Conservation (phyloP, 2,329 filamentous ascomycete genomes). For the Madurella fahalii region DNA sequence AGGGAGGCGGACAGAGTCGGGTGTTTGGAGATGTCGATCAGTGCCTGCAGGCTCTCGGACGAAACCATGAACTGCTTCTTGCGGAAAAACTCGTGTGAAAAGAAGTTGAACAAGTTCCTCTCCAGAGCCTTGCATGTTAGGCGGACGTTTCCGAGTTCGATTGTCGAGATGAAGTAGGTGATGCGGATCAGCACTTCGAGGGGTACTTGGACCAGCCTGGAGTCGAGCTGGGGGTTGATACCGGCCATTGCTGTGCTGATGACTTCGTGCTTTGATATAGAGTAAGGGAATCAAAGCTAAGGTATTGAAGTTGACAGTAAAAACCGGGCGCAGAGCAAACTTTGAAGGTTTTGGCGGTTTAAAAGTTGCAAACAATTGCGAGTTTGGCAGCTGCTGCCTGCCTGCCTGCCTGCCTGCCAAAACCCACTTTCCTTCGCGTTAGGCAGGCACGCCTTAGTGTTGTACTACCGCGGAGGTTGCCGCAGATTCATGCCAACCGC, state of each 20-base stretch:
- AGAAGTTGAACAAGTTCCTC: constrained; percentile 49
- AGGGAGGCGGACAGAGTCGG: constrained; percentile 39
- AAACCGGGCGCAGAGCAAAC: too few relatives aligned
- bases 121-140: constrained; percentile 53
- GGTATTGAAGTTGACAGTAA: too few relatives aligned
- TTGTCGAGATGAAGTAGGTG: constrained; percentile 48
- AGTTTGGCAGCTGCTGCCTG: too few relatives aligned
- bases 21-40: constrained; percentile 49
- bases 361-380: too few relatives aligned
- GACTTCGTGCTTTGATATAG: too few relatives aligned
- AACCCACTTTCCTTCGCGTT: too few relatives aligned
- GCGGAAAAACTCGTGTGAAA: constrained; percentile 59
- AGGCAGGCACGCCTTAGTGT: too few relatives aligned
- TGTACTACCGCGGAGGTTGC: too few relatives aligned
- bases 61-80: constrained; percentile 64
- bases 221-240: constrained; percentile 10
- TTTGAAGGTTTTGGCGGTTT: too few relatives aligned
- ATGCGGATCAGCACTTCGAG: constrained; percentile 57
- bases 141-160: constrained; percentile 53
- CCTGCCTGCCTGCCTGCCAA: too few relatives aligned
- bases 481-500: too few relatives aligned
- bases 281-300: too few relatives aligned
- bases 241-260: neutral
- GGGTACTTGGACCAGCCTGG: constrained; percentile 39
- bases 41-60: constrained; percentile 50